These are phyloP conservation scores for Setaria viridis DNA, from an alignment of 202 grass and related monocot species.

Conservation along the genomic window DNA sequence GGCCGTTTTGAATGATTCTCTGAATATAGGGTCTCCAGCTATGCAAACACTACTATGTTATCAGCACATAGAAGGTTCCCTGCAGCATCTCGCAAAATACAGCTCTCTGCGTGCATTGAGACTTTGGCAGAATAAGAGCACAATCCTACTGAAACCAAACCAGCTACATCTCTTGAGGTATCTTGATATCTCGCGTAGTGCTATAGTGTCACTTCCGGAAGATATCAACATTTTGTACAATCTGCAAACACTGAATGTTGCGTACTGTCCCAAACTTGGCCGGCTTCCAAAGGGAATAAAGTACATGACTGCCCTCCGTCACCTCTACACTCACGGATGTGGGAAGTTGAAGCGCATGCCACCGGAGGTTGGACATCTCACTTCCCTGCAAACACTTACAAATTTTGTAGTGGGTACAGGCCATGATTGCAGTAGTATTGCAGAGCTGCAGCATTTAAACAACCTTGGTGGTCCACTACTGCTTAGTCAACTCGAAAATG, in stretches of 20 bases:
- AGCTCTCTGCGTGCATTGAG: neutral
- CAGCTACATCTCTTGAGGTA: slow-evolving; percentile 42
- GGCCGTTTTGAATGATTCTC: neutral
- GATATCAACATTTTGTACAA: slow-evolving; percentile 32
- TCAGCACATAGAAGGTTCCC: accelerated
- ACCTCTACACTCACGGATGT: slow-evolving; percentile 16
- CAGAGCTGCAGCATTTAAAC: slow-evolving; percentile 34
- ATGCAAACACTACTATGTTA: neutral
- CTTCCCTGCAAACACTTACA: slow-evolving; percentile 40
- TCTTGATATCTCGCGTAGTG: accelerated
- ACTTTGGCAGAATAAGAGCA: accelerated
- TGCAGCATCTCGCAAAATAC: neutral
- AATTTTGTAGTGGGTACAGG: slow-evolving; percentile 24
- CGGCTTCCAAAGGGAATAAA: slow-evolving; percentile 14
- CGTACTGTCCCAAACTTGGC: accelerated
- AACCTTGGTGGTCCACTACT: slow-evolving; percentile 24
- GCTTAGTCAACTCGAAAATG: slow-evolving; percentile 33
- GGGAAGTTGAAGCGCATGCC: neutral
- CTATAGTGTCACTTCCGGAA: neutral
- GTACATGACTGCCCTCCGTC: slow-evolving; percentile 45
- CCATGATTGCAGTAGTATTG: slow-evolving; percentile 22
- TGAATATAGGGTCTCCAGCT: neutral
- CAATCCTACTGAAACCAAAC: neutral
- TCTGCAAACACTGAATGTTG: neutral
- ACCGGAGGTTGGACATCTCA: slow-evolving; percentile 20